phyloP scores from a whole-genome alignment of 495 filamentous ascomycete genomes.

The Podospora tetraspora region DNA sequence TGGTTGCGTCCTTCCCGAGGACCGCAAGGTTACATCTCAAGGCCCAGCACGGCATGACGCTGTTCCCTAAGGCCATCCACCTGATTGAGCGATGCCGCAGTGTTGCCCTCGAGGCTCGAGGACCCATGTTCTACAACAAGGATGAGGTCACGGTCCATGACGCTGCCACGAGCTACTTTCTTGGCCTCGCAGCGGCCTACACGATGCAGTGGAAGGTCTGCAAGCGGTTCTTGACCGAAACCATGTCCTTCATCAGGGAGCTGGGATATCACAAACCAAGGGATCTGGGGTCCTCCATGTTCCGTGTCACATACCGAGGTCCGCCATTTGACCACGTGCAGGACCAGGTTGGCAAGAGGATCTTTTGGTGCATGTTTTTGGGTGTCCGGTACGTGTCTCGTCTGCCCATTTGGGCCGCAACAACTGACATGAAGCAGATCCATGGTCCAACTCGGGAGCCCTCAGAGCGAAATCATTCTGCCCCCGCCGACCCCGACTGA shows the following conservation, averaged over 20 bases:
- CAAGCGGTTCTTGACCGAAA: constrained; percentile 67
- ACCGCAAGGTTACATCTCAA: constrained; percentile 66
- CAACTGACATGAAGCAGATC: constrained; percentile 37
- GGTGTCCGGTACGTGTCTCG: constrained; percentile 47
- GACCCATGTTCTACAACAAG: constrained; percentile 59
- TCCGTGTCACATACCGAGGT: constrained; percentile 29
- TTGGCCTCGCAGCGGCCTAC: constrained; percentile 65
- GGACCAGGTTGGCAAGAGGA: constrained; percentile 68
- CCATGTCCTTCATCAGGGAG: constrained; percentile 63
- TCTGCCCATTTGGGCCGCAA: background rate
- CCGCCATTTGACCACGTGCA: constrained; percentile 59
- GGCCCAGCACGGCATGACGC: constrained; percentile 48
- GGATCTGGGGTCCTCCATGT: constrained; percentile 29
- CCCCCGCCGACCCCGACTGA: constrained; percentile 65
- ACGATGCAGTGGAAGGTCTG: constrained; percentile 62
- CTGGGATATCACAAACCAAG: constrained; percentile 55
- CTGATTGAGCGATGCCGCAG: constrained; percentile 70
- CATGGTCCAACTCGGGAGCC: constrained; percentile 64
- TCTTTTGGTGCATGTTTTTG: constrained; percentile 74
- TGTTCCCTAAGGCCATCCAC: constrained; percentile 63
- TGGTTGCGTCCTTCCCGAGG: constrained; percentile 80
- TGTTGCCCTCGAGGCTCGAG: constrained; percentile 66
- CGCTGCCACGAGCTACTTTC: constrained; percentile 78
- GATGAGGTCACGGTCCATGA: constrained; percentile 68
- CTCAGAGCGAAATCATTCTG: constrained; percentile 58